These are phyloP conservation scores for Penstemon davidsonii DNA, from an alignment of 257 asterid species.

Conservation along the genomic window DNA sequence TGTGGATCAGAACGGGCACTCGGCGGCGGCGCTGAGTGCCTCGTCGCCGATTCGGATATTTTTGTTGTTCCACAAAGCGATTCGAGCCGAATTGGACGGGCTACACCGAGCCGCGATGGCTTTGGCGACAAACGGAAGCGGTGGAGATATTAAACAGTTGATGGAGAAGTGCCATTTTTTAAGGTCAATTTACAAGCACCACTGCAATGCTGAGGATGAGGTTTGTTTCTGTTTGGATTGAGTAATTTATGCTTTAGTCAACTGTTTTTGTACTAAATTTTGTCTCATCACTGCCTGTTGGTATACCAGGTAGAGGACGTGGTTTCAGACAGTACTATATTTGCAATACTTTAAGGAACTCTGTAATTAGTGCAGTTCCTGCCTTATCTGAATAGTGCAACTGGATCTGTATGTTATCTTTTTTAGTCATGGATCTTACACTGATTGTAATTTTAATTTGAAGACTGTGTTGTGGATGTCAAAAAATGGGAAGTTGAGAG, in stretches of 20 bases:
- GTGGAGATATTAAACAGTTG: conserved; percentile 68
- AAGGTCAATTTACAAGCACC: conserved; percentile 82
- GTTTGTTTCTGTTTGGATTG: conserved; percentile 31
- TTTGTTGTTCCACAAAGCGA: conserved; percentile 77
- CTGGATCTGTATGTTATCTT: conserved; percentile 10
- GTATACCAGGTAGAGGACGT: not conserved
- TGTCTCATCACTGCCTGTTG: conserved; percentile 5
- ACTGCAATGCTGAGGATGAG: conserved; percentile 97
- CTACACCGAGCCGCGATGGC: conserved; percentile 71
- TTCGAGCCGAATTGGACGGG: conserved; percentile 72
- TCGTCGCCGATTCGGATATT: conserved; percentile 84
- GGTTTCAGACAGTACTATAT: conserved; percentile 3
- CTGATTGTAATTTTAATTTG: conserved; percentile 13
- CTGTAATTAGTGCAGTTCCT: conserved; percentile 1
- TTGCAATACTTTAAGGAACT: not conserved
- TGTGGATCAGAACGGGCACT: conserved; percentile 48
- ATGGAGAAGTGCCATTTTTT: conserved; percentile 62
- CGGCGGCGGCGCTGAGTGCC: conserved; percentile 37
- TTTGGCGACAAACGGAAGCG: conserved; percentile 55
- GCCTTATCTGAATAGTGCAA: conserved; percentile 9
- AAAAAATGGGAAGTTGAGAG: conserved; percentile 13
- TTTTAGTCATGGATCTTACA: conserved; percentile 9
- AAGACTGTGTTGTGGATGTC: not conserved
- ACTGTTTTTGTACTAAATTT: conserved; percentile 1
- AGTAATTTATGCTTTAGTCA: conserved; percentile 18